A percentile compares a stretch with the other conserved stretches of the same genome.
These are phyloP conservation scores for Paecilomyces sp. DNA, from an alignment of 2,329 filamentous ascomycete species.

Conservation along the genomic window DNA sequence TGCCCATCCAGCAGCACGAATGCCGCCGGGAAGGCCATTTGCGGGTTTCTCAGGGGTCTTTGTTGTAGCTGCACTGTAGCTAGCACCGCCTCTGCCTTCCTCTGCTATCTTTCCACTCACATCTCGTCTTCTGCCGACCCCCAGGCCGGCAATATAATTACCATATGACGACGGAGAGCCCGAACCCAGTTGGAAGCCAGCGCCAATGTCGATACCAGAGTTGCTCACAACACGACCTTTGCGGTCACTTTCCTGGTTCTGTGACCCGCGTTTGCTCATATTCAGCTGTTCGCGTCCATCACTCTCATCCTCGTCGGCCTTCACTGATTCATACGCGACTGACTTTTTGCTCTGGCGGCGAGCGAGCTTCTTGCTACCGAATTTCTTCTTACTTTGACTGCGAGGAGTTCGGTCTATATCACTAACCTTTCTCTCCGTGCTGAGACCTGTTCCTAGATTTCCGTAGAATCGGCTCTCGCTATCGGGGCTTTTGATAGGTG, in stretches of 20 bases:
- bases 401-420: constrained; percentile 8
- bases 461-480: constrained; percentile 33
- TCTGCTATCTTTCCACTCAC: constrained; percentile 42
- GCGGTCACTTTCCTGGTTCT: constrained; percentile 24
- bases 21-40: constrained; percentile 10
- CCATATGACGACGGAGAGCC: constrained; percentile 30
- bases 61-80: constrained; percentile 9
- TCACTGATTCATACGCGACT: constrained; percentile 27
- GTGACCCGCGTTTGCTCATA: not conserved
- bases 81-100: constrained; percentile 32
- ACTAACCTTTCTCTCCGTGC: constrained; percentile 15
- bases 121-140: constrained; percentile 39
- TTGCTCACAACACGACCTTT: constrained; percentile 39
- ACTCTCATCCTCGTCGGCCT: constrained; percentile 20
- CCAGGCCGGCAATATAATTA: constrained; percentile 35
- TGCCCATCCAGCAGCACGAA: constrained; percentile 39
- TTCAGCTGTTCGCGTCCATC: constrained; percentile 13
- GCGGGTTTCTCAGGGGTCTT: constrained; percentile 7
- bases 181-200: constrained; percentile 14
- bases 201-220: constrained; percentile 30
- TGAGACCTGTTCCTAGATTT: constrained; percentile 20
- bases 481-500: constrained; percentile 21
- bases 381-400: constrained; percentile 15
- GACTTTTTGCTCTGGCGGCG: constrained; percentile 27
- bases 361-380: constrained; percentile 17